Percentiles rank a stretch among this genome's conserved stretches.
These are phyloP conservation scores for Xylariaceae sp. DNA, from an alignment of 2,329 filamentous ascomycete species.

Conservation along the genomic window DNA sequence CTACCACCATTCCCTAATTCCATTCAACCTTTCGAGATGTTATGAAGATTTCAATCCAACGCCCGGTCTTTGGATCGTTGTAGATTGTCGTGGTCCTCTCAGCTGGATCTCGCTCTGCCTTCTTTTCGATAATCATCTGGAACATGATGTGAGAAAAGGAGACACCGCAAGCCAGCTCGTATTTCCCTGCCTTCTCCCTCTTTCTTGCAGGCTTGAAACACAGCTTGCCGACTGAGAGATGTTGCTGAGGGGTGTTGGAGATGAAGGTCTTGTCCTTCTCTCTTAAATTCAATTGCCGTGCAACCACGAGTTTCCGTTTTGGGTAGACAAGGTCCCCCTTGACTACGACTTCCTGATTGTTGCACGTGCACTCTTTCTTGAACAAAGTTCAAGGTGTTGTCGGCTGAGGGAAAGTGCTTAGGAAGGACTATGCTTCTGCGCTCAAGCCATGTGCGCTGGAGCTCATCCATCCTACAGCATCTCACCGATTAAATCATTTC, in stretches of 20 bases:
- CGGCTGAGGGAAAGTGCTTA: slow-evolving; percentile 57
- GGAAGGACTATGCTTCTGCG: slow-evolving; percentile 5
- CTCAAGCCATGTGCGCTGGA: slow-evolving; percentile 17
- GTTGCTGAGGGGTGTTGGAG: slow-evolving; percentile 71
- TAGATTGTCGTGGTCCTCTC: slow-evolving; percentile 83
- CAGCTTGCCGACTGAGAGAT: slow-evolving; percentile 54
- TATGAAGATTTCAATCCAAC: slow-evolving; percentile 32
- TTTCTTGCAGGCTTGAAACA: slow-evolving; percentile 42
- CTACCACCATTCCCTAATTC: slow-evolving; percentile 45
- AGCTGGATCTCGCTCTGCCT: slow-evolving; percentile 54
- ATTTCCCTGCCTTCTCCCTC: slow-evolving; percentile 62
- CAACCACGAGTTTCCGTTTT: slow-evolving; percentile 25
- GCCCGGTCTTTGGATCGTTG: slow-evolving; percentile 52
- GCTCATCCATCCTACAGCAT: slow-evolving; percentile 23
- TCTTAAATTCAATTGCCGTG: slow-evolving; percentile 70
- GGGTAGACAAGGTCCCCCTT: neutral
- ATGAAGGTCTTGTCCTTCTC: slow-evolving; percentile 66
- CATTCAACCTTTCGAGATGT: slow-evolving; percentile 28
- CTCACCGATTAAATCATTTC: slow-evolving; percentile 78
- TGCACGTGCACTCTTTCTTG: slow-evolving; percentile 43
- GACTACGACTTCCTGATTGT: slow-evolving; percentile 27
- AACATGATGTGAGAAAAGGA: slow-evolving; percentile 27
- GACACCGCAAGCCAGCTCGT: slow-evolving; percentile 68
- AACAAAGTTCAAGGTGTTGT: slow-evolving; percentile 65
- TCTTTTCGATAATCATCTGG: slow-evolving; percentile 33